Percentiles rank a stretch among this genome's conserved stretches.
Evolutionary conservation across 495 filamentous ascomycete genomes (phyloP).

Genomic region (Aspergillus kassunensis): DNA sequence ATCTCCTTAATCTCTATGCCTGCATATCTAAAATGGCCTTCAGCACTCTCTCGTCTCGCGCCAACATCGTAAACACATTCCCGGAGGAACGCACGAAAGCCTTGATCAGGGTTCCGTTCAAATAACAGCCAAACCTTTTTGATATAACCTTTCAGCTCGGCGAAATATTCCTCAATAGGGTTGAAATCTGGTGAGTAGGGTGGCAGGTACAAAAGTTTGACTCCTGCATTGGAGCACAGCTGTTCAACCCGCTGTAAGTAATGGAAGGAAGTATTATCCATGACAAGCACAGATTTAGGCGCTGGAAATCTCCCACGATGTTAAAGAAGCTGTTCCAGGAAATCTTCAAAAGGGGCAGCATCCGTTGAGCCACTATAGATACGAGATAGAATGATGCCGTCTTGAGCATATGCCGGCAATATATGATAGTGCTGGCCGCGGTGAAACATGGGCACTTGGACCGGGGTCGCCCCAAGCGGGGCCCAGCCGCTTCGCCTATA

Average conservation of each 20-base stretch:
- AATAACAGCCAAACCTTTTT: conserved; percentile 10
- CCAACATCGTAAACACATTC: conserved; percentile 26
- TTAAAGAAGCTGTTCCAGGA: conserved; percentile 36
- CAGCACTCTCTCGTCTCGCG: conserved; percentile 12
- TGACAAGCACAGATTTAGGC: conserved; percentile 39
- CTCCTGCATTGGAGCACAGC: too few species aligned
- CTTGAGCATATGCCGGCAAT: conserved; percentile 36
- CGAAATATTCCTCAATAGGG: conserved; percentile 13
- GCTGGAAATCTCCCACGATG: conserved; percentile 35
- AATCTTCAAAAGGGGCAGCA: conserved; percentile 36
- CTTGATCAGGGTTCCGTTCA: conserved; percentile 33
- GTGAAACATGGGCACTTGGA: conserved; percentile 30
- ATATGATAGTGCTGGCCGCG: conserved; percentile 35
- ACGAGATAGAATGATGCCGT: conserved; percentile 30
- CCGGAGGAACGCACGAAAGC: conserved; percentile 29
- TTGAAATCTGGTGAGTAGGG: too few species aligned
- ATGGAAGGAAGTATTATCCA: conserved; percentile 45
- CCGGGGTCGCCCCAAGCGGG: conserved; percentile 25
- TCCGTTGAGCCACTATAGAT: conserved; percentile 38
- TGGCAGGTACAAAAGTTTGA: too few species aligned
- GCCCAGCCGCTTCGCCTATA: conserved; percentile 28
- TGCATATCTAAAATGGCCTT: conserved; percentile 25
- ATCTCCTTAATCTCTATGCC: too few species aligned
- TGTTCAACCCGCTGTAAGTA: too few species aligned
- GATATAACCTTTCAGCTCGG: conserved; percentile 26